These are phyloP conservation scores for Thinopyrum elongatum DNA, from an alignment of 176 grass and related monocot genomes.

Conservation along the genomic window DNA sequence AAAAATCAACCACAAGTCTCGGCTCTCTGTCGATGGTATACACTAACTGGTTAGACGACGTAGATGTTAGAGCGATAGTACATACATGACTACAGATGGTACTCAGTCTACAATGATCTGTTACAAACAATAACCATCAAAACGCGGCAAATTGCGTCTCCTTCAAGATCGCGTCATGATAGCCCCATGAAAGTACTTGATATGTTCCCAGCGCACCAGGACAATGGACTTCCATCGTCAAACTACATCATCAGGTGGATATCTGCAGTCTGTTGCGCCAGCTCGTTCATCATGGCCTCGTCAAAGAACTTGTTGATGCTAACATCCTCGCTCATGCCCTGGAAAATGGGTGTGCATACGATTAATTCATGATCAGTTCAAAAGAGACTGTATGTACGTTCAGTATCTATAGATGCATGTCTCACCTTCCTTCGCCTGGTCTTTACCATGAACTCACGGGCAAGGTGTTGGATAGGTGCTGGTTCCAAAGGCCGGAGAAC, in stretches of 20 bases:
- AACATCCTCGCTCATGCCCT: constrained; percentile 99
- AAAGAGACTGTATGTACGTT: background rate
- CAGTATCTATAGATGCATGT: background rate
- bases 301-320: constrained; percentile 98
- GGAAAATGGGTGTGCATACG: constrained; percentile 13
- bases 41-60: constrained; percentile 2
- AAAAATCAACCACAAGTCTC: background rate
- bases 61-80: constrained; percentile 24
- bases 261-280: constrained; percentile 93
- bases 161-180: background rate
- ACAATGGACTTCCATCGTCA: background rate
- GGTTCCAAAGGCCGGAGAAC: constrained; percentile 85
- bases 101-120: background rate
- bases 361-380: constrained; percentile 5
- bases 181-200: background rate
- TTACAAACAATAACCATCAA: background rate
- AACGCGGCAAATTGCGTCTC: background rate
- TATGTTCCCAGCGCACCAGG: background rate
- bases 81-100: constrained; percentile 27
- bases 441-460: constrained; percentile 98
- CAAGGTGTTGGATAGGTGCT: constrained; percentile 90
- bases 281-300: constrained; percentile 93
- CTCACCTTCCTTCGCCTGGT: constrained; percentile 78
- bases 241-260: constrained; percentile 80
- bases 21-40: background rate